Evolutionary conservation across 2,329 filamentous ascomycete species (phyloP), one percentile per base, ranked within the genome.

Genomic region (Cordyceps cateniannulata): DNA sequence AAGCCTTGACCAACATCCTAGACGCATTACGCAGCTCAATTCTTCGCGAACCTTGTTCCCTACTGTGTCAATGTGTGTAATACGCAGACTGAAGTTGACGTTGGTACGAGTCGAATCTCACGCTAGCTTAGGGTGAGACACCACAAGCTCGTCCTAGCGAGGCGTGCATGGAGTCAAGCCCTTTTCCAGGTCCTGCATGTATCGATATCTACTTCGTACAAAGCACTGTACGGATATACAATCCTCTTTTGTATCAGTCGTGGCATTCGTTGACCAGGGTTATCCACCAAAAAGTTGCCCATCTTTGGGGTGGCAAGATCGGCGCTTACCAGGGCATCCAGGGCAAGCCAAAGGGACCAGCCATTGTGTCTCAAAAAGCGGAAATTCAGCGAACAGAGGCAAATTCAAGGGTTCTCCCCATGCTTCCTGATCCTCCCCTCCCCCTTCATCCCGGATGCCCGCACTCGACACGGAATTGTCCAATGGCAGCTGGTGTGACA

Each of bases 71-170:
- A 35, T 35, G 3, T 50, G 48, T 29, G 48, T 50, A 29, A 20
- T 18, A 50, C 27, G 25, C 18, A 27, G 22, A 47, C n/a, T 22
- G n/a, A n/a, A 18, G 12, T 22, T 35, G 49, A 52, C 49, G 38
- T n/a, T n/a, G 51, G 51, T 27, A 22, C 44, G 25, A 45, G 24
- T 16, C 42, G 44, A 57, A 57, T 57, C 54, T 57, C 27, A 38
- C 54, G 44, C 54, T 57, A 57, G 53, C 53, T 40, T 18, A 35
- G 40, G 35, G 40, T 57, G 54, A 57, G 54, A 57, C 44, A 57
- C 27, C 25, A 32, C 27, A 35, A 57, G 54, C 44, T 48, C 29
- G 29, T 57, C 48, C 27, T 48, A 24, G 44, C 53, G 42, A 56
- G 27, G 35, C 44, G 44, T n/a, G 25, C 54, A 40, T 38, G 44